Percentiles rank a stretch among this genome's conserved stretches.
These are phyloP conservation scores for Didymella lethalis DNA, from an alignment of 2,329 filamentous ascomycete species.

Conservation along the genomic window DNA sequence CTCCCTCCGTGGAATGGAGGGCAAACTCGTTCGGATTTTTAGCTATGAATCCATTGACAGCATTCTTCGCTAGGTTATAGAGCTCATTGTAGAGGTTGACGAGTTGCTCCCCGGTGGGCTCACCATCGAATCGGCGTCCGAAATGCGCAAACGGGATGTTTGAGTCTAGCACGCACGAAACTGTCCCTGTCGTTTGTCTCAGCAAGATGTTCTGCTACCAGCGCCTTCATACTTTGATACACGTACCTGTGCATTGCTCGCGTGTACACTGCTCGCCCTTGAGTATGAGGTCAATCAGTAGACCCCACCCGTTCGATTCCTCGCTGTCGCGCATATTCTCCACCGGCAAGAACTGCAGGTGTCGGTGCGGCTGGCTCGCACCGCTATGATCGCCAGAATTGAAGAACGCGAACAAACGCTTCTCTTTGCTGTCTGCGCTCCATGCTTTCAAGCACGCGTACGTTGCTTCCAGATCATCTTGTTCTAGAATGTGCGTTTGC, in stretches of 20 bases:
- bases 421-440: conserved; percentile 38
- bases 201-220: conserved; percentile 10
- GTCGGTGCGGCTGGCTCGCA: conserved; percentile 74
- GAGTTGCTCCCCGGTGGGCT: conserved; percentile 51
- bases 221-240: background rate
- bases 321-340: conserved; percentile 64
- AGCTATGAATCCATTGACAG: conserved; percentile 53
- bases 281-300: conserved; percentile 58
- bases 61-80: conserved; percentile 43
- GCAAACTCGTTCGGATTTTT: conserved; percentile 44
- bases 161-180: conserved; percentile 28
- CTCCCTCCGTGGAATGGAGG: conserved; percentile 40
- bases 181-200: conserved; percentile 14
- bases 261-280: conserved; percentile 17
- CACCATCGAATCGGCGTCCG: conserved; percentile 51
- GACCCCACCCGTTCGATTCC: conserved; percentile 53
- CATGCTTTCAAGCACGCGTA: conserved; percentile 69
- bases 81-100: conserved; percentile 46
- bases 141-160: conserved; percentile 61
- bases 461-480: conserved; percentile 67
- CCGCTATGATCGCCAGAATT: conserved; percentile 74
- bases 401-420: conserved; percentile 70
- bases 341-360: conserved; percentile 75
- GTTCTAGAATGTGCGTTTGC: conserved; percentile 71
- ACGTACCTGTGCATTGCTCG: background rate